Percentiles rank a stretch among this genome's conserved stretches.
Evolutionary conservation across 768 basidiomycete species (phyloP).

Genomic region (Cystobasidium onofrii): DNA sequence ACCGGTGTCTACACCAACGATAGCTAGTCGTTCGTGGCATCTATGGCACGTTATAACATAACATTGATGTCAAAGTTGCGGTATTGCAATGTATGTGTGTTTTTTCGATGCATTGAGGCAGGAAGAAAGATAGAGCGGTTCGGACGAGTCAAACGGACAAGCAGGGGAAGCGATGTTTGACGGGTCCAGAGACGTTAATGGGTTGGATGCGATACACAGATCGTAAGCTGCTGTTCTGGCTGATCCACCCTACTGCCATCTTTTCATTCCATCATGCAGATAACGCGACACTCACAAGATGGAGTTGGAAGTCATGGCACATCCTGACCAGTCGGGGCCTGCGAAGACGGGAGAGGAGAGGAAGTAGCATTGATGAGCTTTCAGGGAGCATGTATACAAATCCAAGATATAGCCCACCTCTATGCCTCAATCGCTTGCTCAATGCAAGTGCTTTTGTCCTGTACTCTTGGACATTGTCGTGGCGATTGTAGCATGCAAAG

Average conservation of each 20-base stretch:
- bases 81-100: neutral
- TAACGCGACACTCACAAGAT: slow-evolving; percentile 53
- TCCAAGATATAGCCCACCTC: slow-evolving; percentile 12
- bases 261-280: neutral
- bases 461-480: slow-evolving; percentile 33
- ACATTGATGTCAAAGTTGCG: no score
- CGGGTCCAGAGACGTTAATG: neutral
- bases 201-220: neutral
- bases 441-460: slow-evolving; percentile 36
- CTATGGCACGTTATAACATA: neutral
- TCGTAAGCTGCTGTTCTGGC: neutral
- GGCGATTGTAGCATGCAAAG: slow-evolving; percentile 40
- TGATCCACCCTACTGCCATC: neutral
- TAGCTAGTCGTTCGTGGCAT: slow-evolving; percentile 86
- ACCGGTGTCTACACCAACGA: slow-evolving; percentile 95
- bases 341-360: slow-evolving; percentile 45
- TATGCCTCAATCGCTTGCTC: slow-evolving; percentile 35
- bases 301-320: slow-evolving; percentile 56
- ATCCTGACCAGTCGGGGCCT: slow-evolving; percentile 98
- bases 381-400: neutral
- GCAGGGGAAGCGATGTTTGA: neutral
- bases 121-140: neutral
- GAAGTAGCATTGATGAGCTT: neutral
- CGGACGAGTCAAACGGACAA: neutral
- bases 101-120: neutral